Evolutionary conservation across 148 eudicot species (phyloP), one percentile per base, ranked within the genome.

Genomic region (Persicaria maculosa): DNA sequence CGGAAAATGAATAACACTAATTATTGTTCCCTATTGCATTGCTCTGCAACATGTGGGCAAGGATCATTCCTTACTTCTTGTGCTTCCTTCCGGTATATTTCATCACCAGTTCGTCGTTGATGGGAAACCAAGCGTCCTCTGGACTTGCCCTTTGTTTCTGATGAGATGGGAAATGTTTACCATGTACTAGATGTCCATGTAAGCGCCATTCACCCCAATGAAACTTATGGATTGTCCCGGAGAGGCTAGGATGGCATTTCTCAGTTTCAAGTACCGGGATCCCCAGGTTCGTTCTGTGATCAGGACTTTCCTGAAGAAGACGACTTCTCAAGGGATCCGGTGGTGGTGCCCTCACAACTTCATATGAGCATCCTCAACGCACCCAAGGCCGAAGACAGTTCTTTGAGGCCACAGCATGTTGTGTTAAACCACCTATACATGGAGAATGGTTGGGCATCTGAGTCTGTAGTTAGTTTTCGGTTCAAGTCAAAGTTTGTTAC

Each of bases 391-490:
- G 84, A 77, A 11, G 89, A 83, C 50, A 76, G 80, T 10, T 50
- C 83, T 50, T 77, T 86, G 16, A 86, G 77, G 77, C 97, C 98
- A 20, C 86, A 87, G 19, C 98, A 93, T 76, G 95, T 93, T 52
- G 91, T 91, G 80, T 88, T 93, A 64, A 86, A 93, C 87, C 98
- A 93, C 69, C 89, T 93, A 50, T 91, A 82, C 59, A 88, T 90
- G 36, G 90, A 93, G 62, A 93, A 85, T 75, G 89, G 89, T 44
- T 80, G 81, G 82, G 80, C 86, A 31, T 75, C 91, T 43, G 89
- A 76, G 82, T 91, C 96, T 9, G 86, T 90, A 20, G 93, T 93
- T 47, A 91, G 90, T 65, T 93, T 93, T 50, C 97, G 98, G 72
- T 91, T 86, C 80, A 82, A 84, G 53, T 83, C 98, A 17, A 93